Conservation (phyloP, 176 grass and related monocot genomes). For the Cocos nucifera region DNA sequence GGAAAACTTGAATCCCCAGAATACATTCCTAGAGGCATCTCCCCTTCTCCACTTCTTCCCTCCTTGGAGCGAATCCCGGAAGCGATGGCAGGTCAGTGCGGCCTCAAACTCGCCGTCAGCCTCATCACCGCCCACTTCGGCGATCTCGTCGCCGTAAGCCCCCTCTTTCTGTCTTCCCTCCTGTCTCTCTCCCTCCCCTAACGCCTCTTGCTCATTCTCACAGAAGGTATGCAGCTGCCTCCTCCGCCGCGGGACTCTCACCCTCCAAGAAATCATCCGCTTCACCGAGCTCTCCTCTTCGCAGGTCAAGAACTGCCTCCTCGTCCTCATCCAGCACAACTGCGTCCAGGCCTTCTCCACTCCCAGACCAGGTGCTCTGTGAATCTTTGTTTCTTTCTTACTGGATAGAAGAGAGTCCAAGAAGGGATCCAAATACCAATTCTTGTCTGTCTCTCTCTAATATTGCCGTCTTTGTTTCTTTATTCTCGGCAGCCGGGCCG, state of each 20-base stretch:
- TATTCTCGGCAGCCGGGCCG: conserved; percentile 24
- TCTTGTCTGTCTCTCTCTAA: too few relatives aligned
- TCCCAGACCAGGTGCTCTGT: conserved; percentile 19
- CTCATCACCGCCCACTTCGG: conserved; percentile 73
- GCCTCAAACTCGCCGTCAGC: conserved; percentile 35
- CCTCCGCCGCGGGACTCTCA: conserved; percentile 44
- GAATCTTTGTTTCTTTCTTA: too few relatives aligned
- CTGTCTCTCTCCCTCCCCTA: not conserved
- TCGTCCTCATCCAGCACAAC: conserved; percentile 87
- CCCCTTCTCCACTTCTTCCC: not conserved
- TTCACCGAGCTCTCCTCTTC: conserved; percentile 25
- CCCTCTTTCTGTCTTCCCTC: not conserved
- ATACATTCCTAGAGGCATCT: too few relatives aligned
- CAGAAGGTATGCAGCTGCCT: conserved; percentile 81
- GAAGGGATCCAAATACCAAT: too few relatives aligned
- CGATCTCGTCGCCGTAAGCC: conserved; percentile 47
- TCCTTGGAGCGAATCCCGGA: not conserved
- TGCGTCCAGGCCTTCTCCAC: conserved; percentile 70
- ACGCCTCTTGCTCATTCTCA: not conserved
- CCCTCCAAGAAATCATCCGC: conserved; percentile 48
- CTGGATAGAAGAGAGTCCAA: too few relatives aligned
- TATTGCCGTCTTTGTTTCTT: conserved; percentile 3
- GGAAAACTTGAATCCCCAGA: too few relatives aligned
- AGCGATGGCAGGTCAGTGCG: conserved; percentile 52
- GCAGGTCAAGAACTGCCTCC: conserved; percentile 74